These are phyloP conservation scores for Withania somnifera DNA, from an alignment of 305 asterid species.

Conservation along the genomic window DNA sequence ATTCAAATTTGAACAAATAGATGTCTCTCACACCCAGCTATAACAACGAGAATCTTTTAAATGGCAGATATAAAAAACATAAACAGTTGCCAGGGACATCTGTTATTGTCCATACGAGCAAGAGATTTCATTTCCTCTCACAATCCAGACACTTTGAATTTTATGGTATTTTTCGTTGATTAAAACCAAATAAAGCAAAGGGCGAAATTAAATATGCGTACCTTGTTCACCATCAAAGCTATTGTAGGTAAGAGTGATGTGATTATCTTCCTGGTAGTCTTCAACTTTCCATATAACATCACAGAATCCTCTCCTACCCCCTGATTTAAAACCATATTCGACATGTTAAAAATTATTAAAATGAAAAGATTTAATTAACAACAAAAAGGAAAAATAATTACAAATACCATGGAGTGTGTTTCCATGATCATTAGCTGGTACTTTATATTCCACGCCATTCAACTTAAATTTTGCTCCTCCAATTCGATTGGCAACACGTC, in stretches of 20 bases:
- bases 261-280: constrained; percentile 24
- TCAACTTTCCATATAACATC: constrained; percentile 54
- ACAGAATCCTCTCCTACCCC: constrained; percentile 52
- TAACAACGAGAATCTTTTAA: too few relatives aligned
- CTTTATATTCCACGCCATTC: constrained; percentile 37
- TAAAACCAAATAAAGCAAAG: background rate
- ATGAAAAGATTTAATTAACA: background rate
- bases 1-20: background rate
- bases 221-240: constrained; percentile 84
- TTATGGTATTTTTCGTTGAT: background rate
- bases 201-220: background rate
- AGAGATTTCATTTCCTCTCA: too few relatives aligned
- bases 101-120: too few relatives aligned
- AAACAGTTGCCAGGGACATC: too few relatives aligned
- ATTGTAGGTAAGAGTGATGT: constrained; percentile 43
- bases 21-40: too few relatives aligned
- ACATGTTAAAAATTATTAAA: background rate
- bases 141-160: too few relatives aligned
- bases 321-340: constrained; percentile 16
- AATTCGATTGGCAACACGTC: constrained; percentile 78
- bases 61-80: too few relatives aligned
- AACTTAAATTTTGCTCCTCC: constrained; percentile 58
- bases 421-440: constrained; percentile 68
- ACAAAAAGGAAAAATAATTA: background rate
- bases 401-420: constrained; percentile 73